phyloP scores from a whole-genome alignment of 306 rosid species.

The Pyrus pyrifolia region DNA sequence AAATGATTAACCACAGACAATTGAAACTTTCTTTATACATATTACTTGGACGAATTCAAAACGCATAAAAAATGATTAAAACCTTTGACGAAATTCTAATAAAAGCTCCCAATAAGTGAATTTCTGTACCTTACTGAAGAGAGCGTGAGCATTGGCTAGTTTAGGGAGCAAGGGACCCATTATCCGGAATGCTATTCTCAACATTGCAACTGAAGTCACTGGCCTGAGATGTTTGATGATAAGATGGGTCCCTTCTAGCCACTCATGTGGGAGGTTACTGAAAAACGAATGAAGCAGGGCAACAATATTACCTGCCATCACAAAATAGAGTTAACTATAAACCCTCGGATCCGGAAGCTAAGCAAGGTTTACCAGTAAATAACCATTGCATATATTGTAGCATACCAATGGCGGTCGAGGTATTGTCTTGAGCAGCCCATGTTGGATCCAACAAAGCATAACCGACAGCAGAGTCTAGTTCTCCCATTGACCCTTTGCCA shows the following conservation, averaged over 20 bases:
- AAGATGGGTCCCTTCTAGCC: conserved; percentile 79
- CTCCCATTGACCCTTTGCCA: conserved; percentile 62
- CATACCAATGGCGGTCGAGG: conserved; percentile 94
- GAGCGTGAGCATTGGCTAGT: conserved; percentile 85
- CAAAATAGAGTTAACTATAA: background rate
- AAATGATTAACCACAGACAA: conserved; percentile 16
- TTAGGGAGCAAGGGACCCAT: conserved; percentile 94
- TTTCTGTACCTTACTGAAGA: conserved; percentile 69
- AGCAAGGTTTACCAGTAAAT: background rate
- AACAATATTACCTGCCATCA: conserved; percentile 69
- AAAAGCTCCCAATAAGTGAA: conserved; percentile 1
- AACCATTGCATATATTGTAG: background rate
- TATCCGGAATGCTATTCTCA: conserved; percentile 92
- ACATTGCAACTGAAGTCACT: conserved; percentile 84
- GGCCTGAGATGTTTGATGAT: conserved; percentile 85
- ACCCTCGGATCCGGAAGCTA: background rate
- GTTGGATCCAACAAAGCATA: conserved; percentile 97
- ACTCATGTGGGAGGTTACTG: conserved; percentile 92
- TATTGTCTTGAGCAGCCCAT: conserved; percentile 99
- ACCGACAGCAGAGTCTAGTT: conserved; percentile 93
- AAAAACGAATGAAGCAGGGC: conserved; percentile 93
- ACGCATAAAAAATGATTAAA: background rate
- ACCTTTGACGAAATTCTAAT: background rate
- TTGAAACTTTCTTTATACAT: background rate
- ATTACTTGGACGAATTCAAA: background rate